Evolutionary conservation across 2,329 filamentous ascomycete species (phyloP).

Genomic region (Esteya vermicola): DNA sequence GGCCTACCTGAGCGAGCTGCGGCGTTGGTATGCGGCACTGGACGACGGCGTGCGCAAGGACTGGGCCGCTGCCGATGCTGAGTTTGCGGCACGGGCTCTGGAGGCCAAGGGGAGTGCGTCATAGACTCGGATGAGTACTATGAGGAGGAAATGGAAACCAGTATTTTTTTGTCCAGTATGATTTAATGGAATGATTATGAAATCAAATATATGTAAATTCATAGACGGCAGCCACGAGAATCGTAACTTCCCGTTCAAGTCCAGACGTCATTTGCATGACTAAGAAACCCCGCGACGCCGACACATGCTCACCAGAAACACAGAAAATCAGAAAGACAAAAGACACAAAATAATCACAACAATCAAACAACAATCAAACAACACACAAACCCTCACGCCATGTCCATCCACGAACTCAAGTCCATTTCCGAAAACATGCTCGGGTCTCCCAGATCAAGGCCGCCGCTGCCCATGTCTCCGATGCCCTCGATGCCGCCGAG

Average conservation of each 20-base stretch:
- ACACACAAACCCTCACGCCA: constrained; percentile 2
- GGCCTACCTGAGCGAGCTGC: constrained; percentile 32
- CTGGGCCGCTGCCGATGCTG: constrained; percentile 32
- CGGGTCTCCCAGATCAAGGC: constrained; percentile 10
- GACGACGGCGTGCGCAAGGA: constrained; percentile 30
- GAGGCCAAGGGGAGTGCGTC: neutral
- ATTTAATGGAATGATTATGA: too few species aligned
- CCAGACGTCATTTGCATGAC: too few species aligned
- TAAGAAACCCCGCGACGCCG: too few species aligned
- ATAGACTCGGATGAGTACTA: neutral
- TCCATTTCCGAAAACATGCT: constrained; percentile 13
- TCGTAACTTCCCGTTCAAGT: too few species aligned
- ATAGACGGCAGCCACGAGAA: too few species aligned
- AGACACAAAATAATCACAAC: neutral
- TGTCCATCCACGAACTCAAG: constrained; percentile 12
- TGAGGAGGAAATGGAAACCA: neutral
- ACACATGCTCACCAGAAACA: too few species aligned
- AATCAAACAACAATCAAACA: neutral
- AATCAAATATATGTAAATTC: too few species aligned
- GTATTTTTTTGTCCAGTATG: too few species aligned
- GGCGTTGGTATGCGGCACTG: constrained; percentile 32
- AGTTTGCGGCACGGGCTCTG: constrained; percentile 12
- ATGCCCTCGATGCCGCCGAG: constrained; percentile 6
- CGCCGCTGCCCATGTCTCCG: constrained; percentile 6
- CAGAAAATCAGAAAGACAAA: neutral